Base-by-base conservation (phyloP, 75 land plant genomes). In the Picea glauca region DNA sequence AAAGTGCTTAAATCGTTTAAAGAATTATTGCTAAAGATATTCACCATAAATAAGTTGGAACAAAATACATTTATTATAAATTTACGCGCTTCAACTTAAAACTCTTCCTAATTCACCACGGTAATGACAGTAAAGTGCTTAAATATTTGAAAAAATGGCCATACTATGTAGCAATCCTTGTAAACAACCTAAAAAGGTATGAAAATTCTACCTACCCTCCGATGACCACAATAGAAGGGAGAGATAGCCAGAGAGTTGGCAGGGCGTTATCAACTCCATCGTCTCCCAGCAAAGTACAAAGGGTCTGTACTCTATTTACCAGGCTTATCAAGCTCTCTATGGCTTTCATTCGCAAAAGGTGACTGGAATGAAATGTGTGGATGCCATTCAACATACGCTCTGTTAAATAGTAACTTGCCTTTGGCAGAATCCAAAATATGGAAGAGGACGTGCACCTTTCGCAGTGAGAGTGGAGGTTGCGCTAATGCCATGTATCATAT, bases 171-270 rank as follows among this genome's bases (percentile, higher is more conserved):
- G 3, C 2, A 63, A 13, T 13, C 31, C 11, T 4, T 12, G 1
- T 63, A 30, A 63, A 63, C 14, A 30, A 63, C 66, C 8, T 63
- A 31, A 63, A 62, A 33, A 3, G 3, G 32, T 14, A 63, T 2
- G 13, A 2, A 63, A 2, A 26, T 18, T 62, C 18, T 30, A 85
- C 86, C 86, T 85, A 85, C 23, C 86, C 86, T 72, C 86, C 86
- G 2, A 85, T 85, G 26, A 85, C 86, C n/a, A 68, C 85, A 40
- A 85, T 81, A 58, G 86, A 85, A 33, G 86, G 86, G 72, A 85
- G 72, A 60, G 86, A 84, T 18, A 66, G 77, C 86, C 86, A 85
- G 33, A 85, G 72, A 46, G 81, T 85, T 13, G 86, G 81, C 0
- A 85, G 81, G 17, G 86, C 62, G 56, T 74, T 84, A 64, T 79